These are phyloP conservation scores for Aspergillus texensis DNA, from an alignment of 2,329 filamentous ascomycete species.

Conservation along the genomic window DNA sequence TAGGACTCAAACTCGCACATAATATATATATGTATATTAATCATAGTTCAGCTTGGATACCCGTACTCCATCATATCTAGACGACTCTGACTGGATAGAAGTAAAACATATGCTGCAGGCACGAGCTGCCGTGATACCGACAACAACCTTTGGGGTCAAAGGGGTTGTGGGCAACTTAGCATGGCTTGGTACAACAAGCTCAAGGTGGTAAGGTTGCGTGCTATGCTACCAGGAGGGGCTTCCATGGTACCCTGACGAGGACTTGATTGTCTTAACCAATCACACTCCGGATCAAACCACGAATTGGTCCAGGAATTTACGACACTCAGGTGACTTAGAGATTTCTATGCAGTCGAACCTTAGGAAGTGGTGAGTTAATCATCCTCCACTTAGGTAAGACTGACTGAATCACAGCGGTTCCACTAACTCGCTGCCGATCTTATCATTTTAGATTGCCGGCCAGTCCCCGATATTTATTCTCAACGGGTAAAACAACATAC, in stretches of 20 bases:
- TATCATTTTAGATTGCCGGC: not conserved
- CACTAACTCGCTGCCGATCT: not conserved
- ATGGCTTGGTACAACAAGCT: not conserved
- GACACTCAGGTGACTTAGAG: not conserved
- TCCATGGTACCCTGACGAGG: no score
- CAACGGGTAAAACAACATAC: not conserved
- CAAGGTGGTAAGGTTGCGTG: no score
- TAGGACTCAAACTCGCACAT: no score
- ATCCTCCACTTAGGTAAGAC: constrained; percentile 1
- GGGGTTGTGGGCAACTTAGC: not conserved
- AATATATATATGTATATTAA: no score
- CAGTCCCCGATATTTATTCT: not conserved
- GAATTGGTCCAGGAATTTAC: not conserved
- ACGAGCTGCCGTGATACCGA: not conserved
- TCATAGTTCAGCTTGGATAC: no score
- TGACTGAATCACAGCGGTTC: not conserved
- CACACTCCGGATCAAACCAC: not conserved
- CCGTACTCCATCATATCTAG: no score
- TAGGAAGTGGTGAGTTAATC: not conserved
- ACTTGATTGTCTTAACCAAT: no score
- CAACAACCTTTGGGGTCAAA: not conserved
- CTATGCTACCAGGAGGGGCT: no score
- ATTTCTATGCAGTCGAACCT: not conserved
- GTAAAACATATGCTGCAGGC: not conserved
- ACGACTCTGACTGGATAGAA: not conserved